phyloP scores from a whole-genome alignment of 495 filamentous ascomycete genomes.

The Evernia prunastri region DNA sequence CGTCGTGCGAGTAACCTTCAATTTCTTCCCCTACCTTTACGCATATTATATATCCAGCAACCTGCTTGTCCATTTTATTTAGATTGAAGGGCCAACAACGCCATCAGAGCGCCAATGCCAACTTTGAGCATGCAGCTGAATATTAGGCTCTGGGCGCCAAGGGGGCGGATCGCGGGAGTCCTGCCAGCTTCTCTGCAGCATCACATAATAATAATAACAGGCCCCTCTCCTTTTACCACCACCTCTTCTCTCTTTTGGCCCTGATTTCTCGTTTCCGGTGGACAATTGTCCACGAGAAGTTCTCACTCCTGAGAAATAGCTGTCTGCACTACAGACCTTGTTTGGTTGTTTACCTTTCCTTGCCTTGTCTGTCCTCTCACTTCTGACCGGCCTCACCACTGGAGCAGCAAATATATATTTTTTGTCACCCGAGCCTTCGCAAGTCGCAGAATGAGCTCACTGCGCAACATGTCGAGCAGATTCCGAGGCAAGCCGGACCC shows the following conservation, averaged over 20 bases:
- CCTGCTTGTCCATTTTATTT: no score
- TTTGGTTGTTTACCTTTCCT: not conserved
- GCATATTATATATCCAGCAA: no score
- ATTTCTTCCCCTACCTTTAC: no score
- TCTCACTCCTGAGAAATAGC: not conserved
- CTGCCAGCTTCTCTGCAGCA: no score
- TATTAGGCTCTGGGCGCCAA: not conserved
- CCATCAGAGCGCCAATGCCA: not conserved
- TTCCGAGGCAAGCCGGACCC: slow-evolving; percentile 10
- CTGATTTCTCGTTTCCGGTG: not conserved
- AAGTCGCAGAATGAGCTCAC: not conserved
- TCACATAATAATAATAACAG: no score
- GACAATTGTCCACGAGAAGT: no score
- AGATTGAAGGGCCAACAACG: not conserved
- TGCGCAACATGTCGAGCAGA: slow-evolving; percentile 16
- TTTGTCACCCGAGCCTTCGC: not conserved
- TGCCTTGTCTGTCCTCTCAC: not conserved
- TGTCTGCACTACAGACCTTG: not conserved
- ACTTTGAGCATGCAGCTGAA: slow-evolving; percentile 3
- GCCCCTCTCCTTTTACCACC: not conserved
- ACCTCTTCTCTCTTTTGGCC: not conserved
- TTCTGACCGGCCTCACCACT: not conserved
- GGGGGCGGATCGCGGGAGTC: not conserved
- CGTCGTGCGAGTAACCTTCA: no score
- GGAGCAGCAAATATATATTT: not conserved